Percentiles rank a stretch among this genome's conserved stretches.
Conservation (phyloP, 306 rosid genomes). For the Gleditsia sinensis region DNA sequence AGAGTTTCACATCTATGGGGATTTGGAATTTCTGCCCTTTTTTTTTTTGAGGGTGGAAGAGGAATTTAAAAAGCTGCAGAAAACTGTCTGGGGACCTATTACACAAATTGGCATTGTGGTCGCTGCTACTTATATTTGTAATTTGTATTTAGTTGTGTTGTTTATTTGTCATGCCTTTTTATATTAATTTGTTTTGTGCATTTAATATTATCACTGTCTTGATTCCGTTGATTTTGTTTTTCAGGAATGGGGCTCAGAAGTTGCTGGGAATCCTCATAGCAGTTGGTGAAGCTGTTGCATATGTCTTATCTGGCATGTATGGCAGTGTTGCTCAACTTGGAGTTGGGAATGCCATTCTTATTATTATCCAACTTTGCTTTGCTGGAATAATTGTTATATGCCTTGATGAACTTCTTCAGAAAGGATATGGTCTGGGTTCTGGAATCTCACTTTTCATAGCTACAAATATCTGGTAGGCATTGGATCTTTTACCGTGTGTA, state of each 20-base stretch:
- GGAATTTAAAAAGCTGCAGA: too few relatives aligned
- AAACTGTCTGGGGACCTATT: too few relatives aligned
- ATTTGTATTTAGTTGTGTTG: too few relatives aligned
- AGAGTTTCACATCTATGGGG: too few relatives aligned
- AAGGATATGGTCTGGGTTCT: constrained; percentile 98
- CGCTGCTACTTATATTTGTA: too few relatives aligned
- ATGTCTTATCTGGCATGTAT: constrained; percentile 95
- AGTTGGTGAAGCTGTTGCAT: constrained; percentile 96
- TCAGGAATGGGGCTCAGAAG: constrained; percentile 91
- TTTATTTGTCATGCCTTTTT: too few relatives aligned
- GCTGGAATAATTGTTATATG: constrained; percentile 96
- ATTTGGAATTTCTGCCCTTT: too few relatives aligned
- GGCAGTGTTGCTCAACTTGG: constrained; percentile 99
- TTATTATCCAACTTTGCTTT: constrained; percentile 89
- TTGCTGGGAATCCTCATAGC: constrained; percentile 91
- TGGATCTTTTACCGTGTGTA: background rate
- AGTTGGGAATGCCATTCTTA: constrained; percentile 93
- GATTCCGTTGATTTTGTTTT: background rate
- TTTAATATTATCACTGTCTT: background rate
- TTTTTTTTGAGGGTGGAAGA: too few relatives aligned
- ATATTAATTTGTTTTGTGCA: too few relatives aligned
- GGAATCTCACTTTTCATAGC: constrained; percentile 99
- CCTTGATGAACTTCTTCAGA: constrained; percentile 96
- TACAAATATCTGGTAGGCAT: constrained; percentile 78
- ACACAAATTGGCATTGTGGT: too few relatives aligned